Evolutionary conservation across 768 basidiomycete genomes (phyloP), one percentile per base, ranked within the genome.

Genomic region (Mycena indigotica): DNA sequence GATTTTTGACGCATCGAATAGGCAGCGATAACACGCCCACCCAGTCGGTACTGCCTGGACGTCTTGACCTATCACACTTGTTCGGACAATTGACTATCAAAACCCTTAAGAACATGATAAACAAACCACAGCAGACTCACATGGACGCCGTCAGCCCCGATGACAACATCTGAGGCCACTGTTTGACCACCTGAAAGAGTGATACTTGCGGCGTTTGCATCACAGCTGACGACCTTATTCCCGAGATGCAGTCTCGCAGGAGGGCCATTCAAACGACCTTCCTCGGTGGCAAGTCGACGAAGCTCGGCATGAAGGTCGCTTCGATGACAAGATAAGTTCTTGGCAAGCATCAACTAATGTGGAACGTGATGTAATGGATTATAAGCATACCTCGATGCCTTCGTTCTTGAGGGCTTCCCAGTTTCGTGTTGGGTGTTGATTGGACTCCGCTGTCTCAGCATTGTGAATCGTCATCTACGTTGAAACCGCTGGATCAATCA

Each of bases 181-280:
- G 73, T 65, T 52, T 74, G 66, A 19, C 77, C 77, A 3, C 64
- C 65, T 45, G 65, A 62, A 56, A 77, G 70, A 0, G 73, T 75
- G n/a, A 74, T 59, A 23, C 60, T 65, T 19, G 73, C 74, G 0
- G 32, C 57, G 12, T 76, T 67, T 39, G 73, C 19, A 5, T 68
- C 26, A 55, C 60, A 56, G 19, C 51, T 45, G 6, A 57, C 52
- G 30, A 53, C 52, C 23, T 57, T 56, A 29, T 21, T 41, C 1
- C 19, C 30, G 21, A 61, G 55, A 28, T 28, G 38, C 5, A 61
- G 17, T 29, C 56, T n/a, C 4, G 26, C 55, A 16, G 59, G 59
- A 3, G 52, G 55, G 1, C 51, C 55, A 13, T 4, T 35, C n/a
- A n/a, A n/a, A n/a, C n/a, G n/a, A 2, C 46, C 55, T 28, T 57